Base-by-base conservation (phyloP, 106 monocot genomes). In the Iris macrosiphon region DNA sequence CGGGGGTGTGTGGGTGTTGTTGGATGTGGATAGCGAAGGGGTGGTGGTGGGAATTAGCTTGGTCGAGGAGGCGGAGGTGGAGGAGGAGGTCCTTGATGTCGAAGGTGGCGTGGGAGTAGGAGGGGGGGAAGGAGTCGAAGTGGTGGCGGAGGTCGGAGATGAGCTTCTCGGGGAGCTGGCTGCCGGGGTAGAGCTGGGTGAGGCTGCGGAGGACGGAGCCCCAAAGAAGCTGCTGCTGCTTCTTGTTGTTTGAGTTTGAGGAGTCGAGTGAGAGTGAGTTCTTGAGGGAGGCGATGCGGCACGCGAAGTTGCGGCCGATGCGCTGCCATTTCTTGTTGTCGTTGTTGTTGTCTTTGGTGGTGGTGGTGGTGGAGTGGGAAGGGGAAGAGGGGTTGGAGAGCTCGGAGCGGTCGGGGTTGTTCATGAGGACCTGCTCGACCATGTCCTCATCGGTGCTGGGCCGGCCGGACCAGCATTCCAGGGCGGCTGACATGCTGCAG, bases 401-500 rank as follows among this genome's bases (percentile, higher is more conserved):
- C 27, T 96, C 96, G 20, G 96, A 98, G 19, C 90, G 82, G 63
- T 83, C 70, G 31, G 80, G 63, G 49, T 60, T 79, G 56, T 80
- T 77, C 96, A 98, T 87, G 32, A 98, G 83, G 30, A 89, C 86
- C 32, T 95, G 95, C 71, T 95, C 95, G 25, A 80, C 79, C 66
- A 78, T 60, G 63, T 98, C 96, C 70, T 98, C 96, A 67, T 98
- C 96, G 23, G 83, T 90, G 77, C 96, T 98, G 26, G 96, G 96
- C 48, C 90, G 61, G 21, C 86, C 90, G 12, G 96, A 98, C 96
- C 96, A 98, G 76, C 96, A 98, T 70, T 98, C 96, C 27, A 98
- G 45, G 20, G 96, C 90, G 33, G 89, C 84, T 49, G 82, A 76
- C 95, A 96, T 96, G n/a, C n/a, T n/a, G n/a, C n/a, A n/a, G n/a